These are phyloP conservation scores for Decorospora gaudefroyi DNA, from an alignment of 2,329 filamentous ascomycete species.

Conservation along the genomic window DNA sequence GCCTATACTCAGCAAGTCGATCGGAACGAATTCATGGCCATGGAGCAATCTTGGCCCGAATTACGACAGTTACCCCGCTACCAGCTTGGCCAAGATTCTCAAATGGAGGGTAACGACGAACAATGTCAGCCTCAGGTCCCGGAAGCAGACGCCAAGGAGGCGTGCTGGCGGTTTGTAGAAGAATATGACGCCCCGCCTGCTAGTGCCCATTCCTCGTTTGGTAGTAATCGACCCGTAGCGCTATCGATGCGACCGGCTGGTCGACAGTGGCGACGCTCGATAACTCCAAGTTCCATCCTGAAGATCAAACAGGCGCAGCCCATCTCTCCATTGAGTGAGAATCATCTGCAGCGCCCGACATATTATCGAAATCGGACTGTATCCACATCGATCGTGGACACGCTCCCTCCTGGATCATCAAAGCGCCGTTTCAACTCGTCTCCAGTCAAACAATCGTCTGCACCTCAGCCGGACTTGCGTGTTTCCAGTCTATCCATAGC, in stretches of 20 bases:
- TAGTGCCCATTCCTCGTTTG: slow-evolving; percentile 55
- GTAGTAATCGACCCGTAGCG: slow-evolving; percentile 39
- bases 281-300: slow-evolving; percentile 42
- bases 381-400: slow-evolving; percentile 38
- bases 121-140: slow-evolving; percentile 54
- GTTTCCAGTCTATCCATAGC: slow-evolving; percentile 43
- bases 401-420: slow-evolving; percentile 25
- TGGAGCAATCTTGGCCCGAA: slow-evolving; percentile 62
- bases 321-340: slow-evolving; percentile 46
- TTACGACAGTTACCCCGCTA: slow-evolving; percentile 66
- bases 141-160: slow-evolving; percentile 65
- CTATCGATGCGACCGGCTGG: slow-evolving; percentile 44
- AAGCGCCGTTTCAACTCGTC: slow-evolving; percentile 42
- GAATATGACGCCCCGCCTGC: slow-evolving; percentile 62
- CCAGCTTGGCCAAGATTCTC: slow-evolving; percentile 52
- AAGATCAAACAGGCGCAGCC: slow-evolving; percentile 39
- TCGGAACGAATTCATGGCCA: slow-evolving; percentile 14
- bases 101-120: slow-evolving; percentile 42
- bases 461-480: slow-evolving; percentile 36
- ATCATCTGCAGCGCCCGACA: slow-evolving; percentile 34
- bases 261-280: slow-evolving; percentile 42
- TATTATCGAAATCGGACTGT: slow-evolving; percentile 32
- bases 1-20: slow-evolving; percentile 70
- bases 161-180: slow-evolving; percentile 70
- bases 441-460: slow-evolving; percentile 36